A percentile compares a stretch with the other conserved stretches of the same genome.
Conservation (phyloP, 805 yeast species). For the Blastobotrys attinorum region DNA sequence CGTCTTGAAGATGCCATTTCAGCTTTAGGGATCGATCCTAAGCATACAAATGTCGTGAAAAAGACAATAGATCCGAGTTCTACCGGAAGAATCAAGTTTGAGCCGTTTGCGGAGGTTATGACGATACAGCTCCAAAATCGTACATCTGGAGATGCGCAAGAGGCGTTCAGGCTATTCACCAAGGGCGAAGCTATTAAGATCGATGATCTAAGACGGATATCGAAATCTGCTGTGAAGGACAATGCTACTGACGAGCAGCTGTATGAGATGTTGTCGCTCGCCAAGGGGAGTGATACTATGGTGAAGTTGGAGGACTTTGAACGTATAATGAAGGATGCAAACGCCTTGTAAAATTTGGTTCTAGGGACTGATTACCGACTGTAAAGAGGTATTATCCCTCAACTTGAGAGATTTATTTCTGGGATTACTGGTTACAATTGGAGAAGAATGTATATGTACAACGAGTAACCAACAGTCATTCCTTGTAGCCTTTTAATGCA, state of each 20-base stretch:
- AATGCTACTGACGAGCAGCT: conserved; percentile 24
- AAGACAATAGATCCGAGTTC: conserved; percentile 19
- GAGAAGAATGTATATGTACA: too few species aligned
- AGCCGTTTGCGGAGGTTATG: conserved; percentile 22
- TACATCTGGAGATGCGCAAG: conserved; percentile 3
- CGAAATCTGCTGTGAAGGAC: conserved; percentile 23
- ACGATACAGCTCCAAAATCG: conserved; percentile 5
- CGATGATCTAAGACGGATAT: conserved; percentile 20
- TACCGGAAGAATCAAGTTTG: conserved; percentile 24
- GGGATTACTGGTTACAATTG: too few species aligned
- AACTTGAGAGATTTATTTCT: too few species aligned
- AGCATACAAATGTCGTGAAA: conserved; percentile 12
- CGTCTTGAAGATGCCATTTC: conserved; percentile 23
- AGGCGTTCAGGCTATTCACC: conserved; percentile 14
- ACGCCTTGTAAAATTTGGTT: conserved; percentile 2
- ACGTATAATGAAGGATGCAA: conserved; percentile 20
- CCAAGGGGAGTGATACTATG: conserved; percentile 11
- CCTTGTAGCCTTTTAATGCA: too few species aligned
- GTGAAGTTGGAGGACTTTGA: conserved; percentile 20
- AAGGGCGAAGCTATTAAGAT: conserved; percentile 21
- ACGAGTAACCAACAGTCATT: too few species aligned
- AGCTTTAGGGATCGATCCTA: conserved; percentile 20
- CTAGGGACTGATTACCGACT: not conserved
- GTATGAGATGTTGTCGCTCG: conserved; percentile 24
- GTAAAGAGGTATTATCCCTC: too few species aligned